A percentile compares a stretch with the other conserved stretches of the same genome.
phyloP scores from a whole-genome alignment of 305 asterid species.

The Striga hermonthica region DNA sequence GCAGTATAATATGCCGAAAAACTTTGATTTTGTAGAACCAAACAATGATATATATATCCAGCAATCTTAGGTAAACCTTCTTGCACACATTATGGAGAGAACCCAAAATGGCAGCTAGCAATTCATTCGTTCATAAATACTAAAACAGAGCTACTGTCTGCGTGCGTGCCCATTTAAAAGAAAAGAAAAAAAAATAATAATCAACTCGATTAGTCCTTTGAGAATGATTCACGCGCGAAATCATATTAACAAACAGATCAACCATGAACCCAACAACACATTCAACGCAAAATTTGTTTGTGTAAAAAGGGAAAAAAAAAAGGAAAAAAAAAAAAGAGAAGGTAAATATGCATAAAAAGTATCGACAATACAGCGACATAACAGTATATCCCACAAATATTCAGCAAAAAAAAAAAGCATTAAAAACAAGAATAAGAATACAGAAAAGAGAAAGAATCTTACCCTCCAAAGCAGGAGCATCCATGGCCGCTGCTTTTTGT shows the following conservation, averaged over 20 bases:
- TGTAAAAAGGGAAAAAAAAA: neutral
- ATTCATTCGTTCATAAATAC: slow-evolving; percentile 38
- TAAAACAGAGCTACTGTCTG: slow-evolving; percentile 28
- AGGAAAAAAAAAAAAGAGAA: slow-evolving; percentile 1
- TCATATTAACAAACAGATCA: slow-evolving; percentile 42
- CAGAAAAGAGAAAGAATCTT: too few relatives aligned
- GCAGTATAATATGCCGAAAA: too few relatives aligned
- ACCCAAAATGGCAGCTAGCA: slow-evolving; percentile 36
- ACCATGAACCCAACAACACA: slow-evolving; percentile 32
- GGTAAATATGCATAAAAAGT: slow-evolving; percentile 32
- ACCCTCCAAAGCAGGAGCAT: slow-evolving; percentile 33
- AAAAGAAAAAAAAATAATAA: slow-evolving; percentile 1
- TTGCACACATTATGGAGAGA: slow-evolving; percentile 13
- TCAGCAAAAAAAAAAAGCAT: neutral
- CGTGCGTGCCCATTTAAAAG: slow-evolving; percentile 14
- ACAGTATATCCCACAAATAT: neutral
- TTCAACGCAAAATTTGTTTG: neutral
- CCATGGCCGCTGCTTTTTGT: slow-evolving; percentile 34
- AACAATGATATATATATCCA: too few relatives aligned
- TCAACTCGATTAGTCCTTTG: slow-evolving; percentile 18
- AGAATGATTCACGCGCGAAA: slow-evolving; percentile 26
- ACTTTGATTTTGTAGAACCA: too few relatives aligned
- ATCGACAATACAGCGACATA: slow-evolving; percentile 30
- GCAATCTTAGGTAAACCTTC: too few relatives aligned
- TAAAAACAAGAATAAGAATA: neutral